Percentiles rank a stretch among this genome's conserved stretches.
Evolutionary conservation across 345 rosid genomes (phyloP).

Genomic region (Brassica juncea): DNA sequence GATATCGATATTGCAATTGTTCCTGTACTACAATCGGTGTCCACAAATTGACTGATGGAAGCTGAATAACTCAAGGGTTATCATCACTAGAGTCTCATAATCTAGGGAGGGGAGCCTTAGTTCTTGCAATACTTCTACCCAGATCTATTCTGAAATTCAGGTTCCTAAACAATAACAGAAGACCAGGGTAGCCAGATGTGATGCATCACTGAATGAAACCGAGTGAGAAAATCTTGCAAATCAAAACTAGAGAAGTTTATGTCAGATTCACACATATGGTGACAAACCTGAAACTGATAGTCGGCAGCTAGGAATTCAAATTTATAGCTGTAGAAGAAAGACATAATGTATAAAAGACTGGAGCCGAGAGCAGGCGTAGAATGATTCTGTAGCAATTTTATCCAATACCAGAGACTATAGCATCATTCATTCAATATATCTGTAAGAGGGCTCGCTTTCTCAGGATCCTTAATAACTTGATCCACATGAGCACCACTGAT

Average conservation of each 20-base stretch:
- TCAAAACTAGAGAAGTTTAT: constrained; percentile 14
- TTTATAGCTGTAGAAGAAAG: constrained; percentile 68
- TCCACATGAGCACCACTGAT: constrained; percentile 68
- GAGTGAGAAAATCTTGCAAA: neutral
- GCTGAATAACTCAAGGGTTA: neutral
- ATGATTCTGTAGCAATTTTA: constrained; percentile 7
- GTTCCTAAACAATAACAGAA: constrained; percentile 78
- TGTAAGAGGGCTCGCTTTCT: constrained; percentile 53
- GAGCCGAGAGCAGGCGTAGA: constrained; percentile 6
- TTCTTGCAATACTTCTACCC: constrained; percentile 94
- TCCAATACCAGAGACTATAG: constrained; percentile 10
- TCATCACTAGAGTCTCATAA: neutral
- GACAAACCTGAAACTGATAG: constrained; percentile 92
- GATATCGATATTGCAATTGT: neutral
- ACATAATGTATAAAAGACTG: neutral
- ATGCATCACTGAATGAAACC: constrained; percentile 73
- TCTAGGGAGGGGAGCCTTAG: constrained; percentile 38
- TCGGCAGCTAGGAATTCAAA: constrained; percentile 96
- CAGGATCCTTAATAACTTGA: constrained; percentile 92
- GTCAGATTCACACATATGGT: constrained; percentile 18
- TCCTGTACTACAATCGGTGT: neutral
- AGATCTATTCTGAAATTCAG: constrained; percentile 96
- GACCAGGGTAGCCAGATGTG: constrained; percentile 90
- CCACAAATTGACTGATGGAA: no score
- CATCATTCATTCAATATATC: constrained; percentile 5